Base-by-base conservation (phyloP, 73 alveolate species). In the Paramecium octaurelia region DNA sequence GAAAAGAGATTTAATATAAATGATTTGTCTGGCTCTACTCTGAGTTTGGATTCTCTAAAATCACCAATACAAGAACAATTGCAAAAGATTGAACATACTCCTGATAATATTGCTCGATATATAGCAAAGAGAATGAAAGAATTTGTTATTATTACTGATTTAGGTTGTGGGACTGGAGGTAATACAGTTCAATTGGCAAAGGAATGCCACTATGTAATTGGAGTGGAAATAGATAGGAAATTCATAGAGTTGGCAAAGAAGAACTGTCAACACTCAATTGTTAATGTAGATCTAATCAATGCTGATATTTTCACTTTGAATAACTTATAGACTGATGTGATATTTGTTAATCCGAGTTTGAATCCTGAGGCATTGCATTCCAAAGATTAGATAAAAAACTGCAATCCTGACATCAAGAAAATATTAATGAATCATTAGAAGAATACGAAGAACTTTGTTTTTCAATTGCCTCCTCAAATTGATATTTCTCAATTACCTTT, bases 131-230 rank as follows among this genome's bases (percentile, higher is more conserved):
- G 76, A 80, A 20, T 80, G 12, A 80, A 35, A 43, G 43, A 80
- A 43, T 31, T 31, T 23, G 76, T 20, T 11, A 48, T 80, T 1
- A 64, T 80, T 3, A 24, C 75, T 44, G 91, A 80, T 46, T 80
- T 80, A 24, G 91, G 91, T 38, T 80, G 91, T 80, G 91, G 91
- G 5, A 44, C 31, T 23, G 91, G 91, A 24, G 70, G 76, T 12
- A 80, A 80, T 46, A 80, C 91, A 2, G 76, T 80, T 44, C 48
- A 80, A 43, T 44, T 80, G 29, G 91, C 91, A 4, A 80, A 43
- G 46, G 91, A 80, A 80, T 80, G 91, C 12, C 27, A 24, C 5
- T 80, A 80, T 80, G 91, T 80, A 4, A 46, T 80, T 0, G 91
- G 76, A 9, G 76, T 80, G 10, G 91, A 80, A 31, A 44, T 42